Evolutionary conservation across 2,329 filamentous ascomycete genomes (phyloP).

Genomic region (Fusarium sarcochroum): DNA sequence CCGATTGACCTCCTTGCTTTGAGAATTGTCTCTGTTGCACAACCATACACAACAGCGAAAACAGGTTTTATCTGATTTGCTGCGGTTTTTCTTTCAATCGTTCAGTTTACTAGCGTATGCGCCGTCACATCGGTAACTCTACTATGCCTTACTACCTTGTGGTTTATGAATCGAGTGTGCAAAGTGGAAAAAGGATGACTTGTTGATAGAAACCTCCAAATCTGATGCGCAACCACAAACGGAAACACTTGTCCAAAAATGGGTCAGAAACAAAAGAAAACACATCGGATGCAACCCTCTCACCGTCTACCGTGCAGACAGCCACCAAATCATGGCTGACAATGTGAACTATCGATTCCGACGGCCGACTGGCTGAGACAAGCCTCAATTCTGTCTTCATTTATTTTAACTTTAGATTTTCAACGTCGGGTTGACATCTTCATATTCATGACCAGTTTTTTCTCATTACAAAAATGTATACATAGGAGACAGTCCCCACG

Average conservation of each 20-base stretch:
- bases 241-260: conserved; percentile 15
- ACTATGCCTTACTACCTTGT: too few relatives aligned
- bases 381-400: conserved; percentile 25
- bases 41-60: conserved; percentile 26
- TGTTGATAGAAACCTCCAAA: conserved; percentile 3
- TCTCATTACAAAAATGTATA: neutral
- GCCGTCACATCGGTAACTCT: conserved; percentile 11
- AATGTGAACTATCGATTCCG: conserved; percentile 18
- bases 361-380: conserved; percentile 30
- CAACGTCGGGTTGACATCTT: neutral
- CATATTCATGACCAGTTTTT: conserved; percentile 1
- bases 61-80: conserved; percentile 9
- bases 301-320: conserved; percentile 32
- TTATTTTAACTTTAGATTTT: conserved; percentile 11
- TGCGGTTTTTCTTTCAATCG: neutral
- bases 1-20: conserved; percentile 28
- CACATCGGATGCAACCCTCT: conserved; percentile 35
- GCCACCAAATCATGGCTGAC: conserved; percentile 25
- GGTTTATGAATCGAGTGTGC: neutral
- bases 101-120: conserved; percentile 9
- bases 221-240: conserved; percentile 18
- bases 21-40: conserved; percentile 17
- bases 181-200: conserved; percentile 1
- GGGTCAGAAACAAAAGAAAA: conserved; percentile 17
- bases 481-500: neutral